Base-by-base conservation (phyloP, 306 rosid species). In the Gastrolobium villosum region DNA sequence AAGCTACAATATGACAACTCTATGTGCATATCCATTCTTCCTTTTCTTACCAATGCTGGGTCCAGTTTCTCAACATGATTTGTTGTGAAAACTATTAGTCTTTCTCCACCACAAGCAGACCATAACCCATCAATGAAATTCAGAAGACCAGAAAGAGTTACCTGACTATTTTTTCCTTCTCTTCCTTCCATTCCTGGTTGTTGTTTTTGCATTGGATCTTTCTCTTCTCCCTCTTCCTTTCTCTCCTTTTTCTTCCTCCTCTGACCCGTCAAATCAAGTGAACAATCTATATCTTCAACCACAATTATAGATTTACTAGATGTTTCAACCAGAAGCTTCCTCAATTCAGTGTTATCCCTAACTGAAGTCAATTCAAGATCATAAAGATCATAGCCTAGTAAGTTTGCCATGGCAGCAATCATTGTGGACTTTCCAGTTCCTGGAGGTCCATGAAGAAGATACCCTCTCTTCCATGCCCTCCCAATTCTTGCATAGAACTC, bases 71-170 rank as follows among this genome's bases (percentile, higher is more conserved):
- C 97, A 32, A 85, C 89, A 68, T 87, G 81, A 49, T 92, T 94
- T 2, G 97, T 94, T 0, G 99, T 92, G 86, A 94, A 92, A 10
- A 94, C 92, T 7, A 94, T 84, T 1, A 94, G 59, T 32, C 93
- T 88, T 11, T 92, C 97, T 31, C 95, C 93, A 0, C 91, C 88
- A 55, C 97, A 87, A 52, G 97, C 88, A 3, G 97, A 91, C 98
- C 98, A 93, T 40, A 93, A 71, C 13, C 98, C 98, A 76, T 93
- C 97, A 39, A 93, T 89, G 87, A 93, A 93, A 59, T 91, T 93
- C 75, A 93, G 36, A 5, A 91, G 87, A 54, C 97, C 93, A 20
- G 94, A 91, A 44, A 92, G 90, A 7, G 93, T 88, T 37, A 89
- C 91, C 71, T 88, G 85, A 70, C 90, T 86, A 8, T 9, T 65